These are phyloP conservation scores for Thymus quinquecostatus DNA, from an alignment of 257 asterid genomes.

Conservation along the genomic window DNA sequence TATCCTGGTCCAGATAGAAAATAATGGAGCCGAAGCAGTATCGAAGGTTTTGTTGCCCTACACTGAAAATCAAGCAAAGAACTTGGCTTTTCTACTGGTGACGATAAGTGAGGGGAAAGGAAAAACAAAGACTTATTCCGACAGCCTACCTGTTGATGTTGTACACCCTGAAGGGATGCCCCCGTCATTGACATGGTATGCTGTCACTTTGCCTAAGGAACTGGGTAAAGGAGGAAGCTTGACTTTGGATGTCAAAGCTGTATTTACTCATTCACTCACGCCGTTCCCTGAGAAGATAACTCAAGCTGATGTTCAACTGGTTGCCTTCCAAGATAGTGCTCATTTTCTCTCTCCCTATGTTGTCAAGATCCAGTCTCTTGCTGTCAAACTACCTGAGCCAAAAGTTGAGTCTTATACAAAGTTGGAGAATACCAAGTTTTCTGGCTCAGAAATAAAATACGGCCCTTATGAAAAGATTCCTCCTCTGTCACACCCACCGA, in stretches of 20 bases:
- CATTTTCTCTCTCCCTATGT: constrained; percentile 77
- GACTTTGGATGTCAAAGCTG: constrained; percentile 81
- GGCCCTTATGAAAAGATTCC: constrained; percentile 88
- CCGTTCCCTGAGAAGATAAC: constrained; percentile 96
- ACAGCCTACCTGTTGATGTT: constrained; percentile 49
- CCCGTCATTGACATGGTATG: constrained; percentile 67
- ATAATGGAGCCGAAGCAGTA: constrained; percentile 59
- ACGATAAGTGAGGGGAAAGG: constrained; percentile 67
- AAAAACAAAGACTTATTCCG: constrained; percentile 60
- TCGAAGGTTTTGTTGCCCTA: constrained; percentile 70
- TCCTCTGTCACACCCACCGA: constrained; percentile 64
- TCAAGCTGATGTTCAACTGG: constrained; percentile 85
- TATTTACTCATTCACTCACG: constrained; percentile 56
- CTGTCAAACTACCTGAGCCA: constrained; percentile 80
- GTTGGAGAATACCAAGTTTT: constrained; percentile 77
- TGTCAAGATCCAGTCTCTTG: constrained; percentile 77
- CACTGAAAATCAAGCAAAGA: constrained; percentile 65
- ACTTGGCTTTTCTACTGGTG: constrained; percentile 64
- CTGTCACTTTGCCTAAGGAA: constrained; percentile 73
- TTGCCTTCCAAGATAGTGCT: constrained; percentile 88
- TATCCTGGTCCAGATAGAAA: constrained; percentile 59
- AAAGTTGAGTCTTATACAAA: constrained; percentile 88
- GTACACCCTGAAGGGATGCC: constrained; percentile 70
- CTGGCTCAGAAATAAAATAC: constrained; percentile 91
- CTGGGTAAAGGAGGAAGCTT: constrained; percentile 72